These are phyloP conservation scores for Funneliformis caledonium DNA, from an alignment of 371 early-diverging fungal genomes.

Conservation along the genomic window DNA sequence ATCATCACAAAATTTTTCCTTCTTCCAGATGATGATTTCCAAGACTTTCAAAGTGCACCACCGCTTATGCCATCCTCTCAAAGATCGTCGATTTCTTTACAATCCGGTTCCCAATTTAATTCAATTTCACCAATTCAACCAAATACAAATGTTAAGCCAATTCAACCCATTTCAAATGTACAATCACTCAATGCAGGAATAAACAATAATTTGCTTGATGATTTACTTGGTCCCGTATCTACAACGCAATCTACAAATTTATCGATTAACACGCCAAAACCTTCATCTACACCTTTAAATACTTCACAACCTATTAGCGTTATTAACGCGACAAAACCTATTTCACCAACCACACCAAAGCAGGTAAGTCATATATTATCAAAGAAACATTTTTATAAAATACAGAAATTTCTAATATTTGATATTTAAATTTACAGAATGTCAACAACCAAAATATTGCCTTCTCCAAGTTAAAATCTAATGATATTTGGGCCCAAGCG, in stretches of 20 bases:
- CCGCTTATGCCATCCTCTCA: constrained; percentile 24
- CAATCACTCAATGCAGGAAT: neutral
- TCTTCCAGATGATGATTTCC: constrained; percentile 56
- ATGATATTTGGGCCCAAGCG: constrained; percentile 53
- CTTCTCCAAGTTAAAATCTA: constrained; percentile 38
- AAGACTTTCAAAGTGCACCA: constrained; percentile 66
- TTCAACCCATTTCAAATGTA: neutral
- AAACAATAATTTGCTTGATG: constrained; percentile 32
- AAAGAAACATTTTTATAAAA: neutral
- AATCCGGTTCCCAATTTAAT: constrained; percentile 27
- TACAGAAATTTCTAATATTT: neutral
- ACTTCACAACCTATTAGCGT: neutral
- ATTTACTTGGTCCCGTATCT: constrained; percentile 34
- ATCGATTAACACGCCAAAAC: neutral
- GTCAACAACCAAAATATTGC: neutral
- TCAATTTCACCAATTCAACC: constrained; percentile 32
- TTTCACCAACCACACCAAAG: constrained; percentile 40
- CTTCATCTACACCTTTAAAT: neutral
- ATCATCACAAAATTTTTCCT: neutral
- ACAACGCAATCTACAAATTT: neutral
- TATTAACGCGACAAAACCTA: constrained; percentile 12
- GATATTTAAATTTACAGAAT: neutral
- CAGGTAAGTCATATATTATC: neutral
- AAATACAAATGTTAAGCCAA: neutral
- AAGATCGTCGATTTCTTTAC: constrained; percentile 30